Base-by-base conservation (phyloP, 495 filamentous ascomycete genomes). In the Xylaria scruposa region DNA sequence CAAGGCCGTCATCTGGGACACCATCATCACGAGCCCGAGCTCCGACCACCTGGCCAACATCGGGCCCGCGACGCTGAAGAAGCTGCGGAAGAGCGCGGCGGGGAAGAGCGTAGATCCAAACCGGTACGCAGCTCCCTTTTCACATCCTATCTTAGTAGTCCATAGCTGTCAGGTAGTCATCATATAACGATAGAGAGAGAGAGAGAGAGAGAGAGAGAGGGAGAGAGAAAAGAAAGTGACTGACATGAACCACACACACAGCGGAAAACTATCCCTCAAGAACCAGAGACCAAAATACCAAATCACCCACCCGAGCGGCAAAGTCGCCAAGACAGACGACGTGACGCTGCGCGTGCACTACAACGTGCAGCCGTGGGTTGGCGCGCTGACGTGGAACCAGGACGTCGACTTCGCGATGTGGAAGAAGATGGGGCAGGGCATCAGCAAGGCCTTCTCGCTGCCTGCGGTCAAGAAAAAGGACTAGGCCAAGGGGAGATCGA, bases 341-440 rank as follows among this genome's bases (percentile, higher is more conserved):
- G 93, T 94, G 68, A 91, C 89, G 40, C 83, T 99, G 61, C 86
- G 87, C 67, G 85, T 98, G 51, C 90, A 93, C 69, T 99, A 95
- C 90, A 98, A 97, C 85, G 92, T 98, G 71, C 96, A 99, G 88
- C 96, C 96, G 44, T 98, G 95, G 94, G 94, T 98, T 26, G 96
- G 96, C 26, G 83, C 91, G 29, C 80, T 98, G 83, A 90, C 90
- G 36, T 98, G 95, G 95, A 89, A 89, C 79, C 84, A 82, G 76
- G 86, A 79, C 78, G 70, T 78, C 78, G 86, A 91, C 77, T 74
- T 85, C 77, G 88, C 93, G 72, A 70, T 82, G 59, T 90, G 93
- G 94, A 81, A 89, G 79, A 79, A 84, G 75, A 74, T 93, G 63
- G 81, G 80, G 73, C 87, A 87, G 24, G 91, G 91, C 31, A 75